phyloP scores from a whole-genome alignment of 441 rosid species.

The Euphorbia celastroides region DNA sequence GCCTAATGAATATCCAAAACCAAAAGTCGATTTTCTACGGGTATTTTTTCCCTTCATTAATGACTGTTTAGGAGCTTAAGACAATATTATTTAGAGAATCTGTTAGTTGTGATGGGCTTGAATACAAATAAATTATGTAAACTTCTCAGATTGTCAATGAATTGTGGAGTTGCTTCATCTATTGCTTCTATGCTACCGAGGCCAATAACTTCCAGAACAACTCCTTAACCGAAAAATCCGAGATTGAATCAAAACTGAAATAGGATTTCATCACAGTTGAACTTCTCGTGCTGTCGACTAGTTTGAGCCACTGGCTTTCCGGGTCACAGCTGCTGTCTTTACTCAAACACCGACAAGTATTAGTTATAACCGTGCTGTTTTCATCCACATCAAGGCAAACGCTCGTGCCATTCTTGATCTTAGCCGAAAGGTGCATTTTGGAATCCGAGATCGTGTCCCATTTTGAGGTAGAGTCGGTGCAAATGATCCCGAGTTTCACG shows the following conservation, averaged over 20 bases:
- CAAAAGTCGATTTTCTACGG: not conserved
- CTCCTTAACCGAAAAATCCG: slow-evolving; percentile 22
- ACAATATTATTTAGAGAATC: no score
- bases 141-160: not conserved
- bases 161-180: not conserved
- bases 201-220: slow-evolving; percentile 15
- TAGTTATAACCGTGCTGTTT: slow-evolving; percentile 35
- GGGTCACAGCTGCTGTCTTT: slow-evolving; percentile 55
- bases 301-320: slow-evolving; percentile 81
- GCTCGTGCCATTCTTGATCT: slow-evolving; percentile 26
- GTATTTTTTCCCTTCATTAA: no score
- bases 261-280: slow-evolving; percentile 14
- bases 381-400: slow-evolving; percentile 69
- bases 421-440: slow-evolving; percentile 62
- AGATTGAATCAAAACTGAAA: slow-evolving; percentile 15
- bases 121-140: no score
- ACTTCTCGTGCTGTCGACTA: slow-evolving; percentile 62
- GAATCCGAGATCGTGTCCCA: slow-evolving; percentile 68
- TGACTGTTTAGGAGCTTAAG: no score
- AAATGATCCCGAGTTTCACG: slow-evolving; percentile 35
- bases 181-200: slow-evolving; percentile 1
- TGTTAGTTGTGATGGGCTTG: no score
- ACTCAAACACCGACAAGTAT: slow-evolving; percentile 51
- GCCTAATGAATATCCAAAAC: not conserved
- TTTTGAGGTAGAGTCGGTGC: slow-evolving; percentile 39